Base-by-base conservation (phyloP, 2,329 filamentous ascomycete species). In the Fusarium phyllophilum region DNA sequence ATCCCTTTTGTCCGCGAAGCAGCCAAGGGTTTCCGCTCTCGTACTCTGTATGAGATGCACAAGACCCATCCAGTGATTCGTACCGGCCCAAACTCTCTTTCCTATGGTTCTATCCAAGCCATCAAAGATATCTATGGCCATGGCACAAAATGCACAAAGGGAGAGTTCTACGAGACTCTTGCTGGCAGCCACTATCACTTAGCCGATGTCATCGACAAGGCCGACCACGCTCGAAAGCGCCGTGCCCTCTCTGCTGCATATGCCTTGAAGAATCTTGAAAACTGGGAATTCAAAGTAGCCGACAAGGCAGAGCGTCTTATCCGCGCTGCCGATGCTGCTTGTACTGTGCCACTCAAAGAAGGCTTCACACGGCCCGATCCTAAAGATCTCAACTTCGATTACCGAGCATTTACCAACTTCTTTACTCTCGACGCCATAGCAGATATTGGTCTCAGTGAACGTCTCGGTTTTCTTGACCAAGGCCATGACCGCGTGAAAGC, bases 401-500 rank as follows among this genome's bases (percentile, higher is more conserved):
- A 85, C 62, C 84, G 87, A 9, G 80, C 81, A 11, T 89, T 66
- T n/a, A 84, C 84, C 31, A 89, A 89, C 78, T 88, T 87, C 80
- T 89, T 89, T 77, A 87, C 86, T 0, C 81, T 89, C 20, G 88
- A 90, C 64, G 87, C 86, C 6, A 89, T 89, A 57, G 86, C 85
- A 22, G 86, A 89, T 60, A 89, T 90, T 76, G 88, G 87, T 4
- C 80, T 89, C 0, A 85, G 82, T 2, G 84, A 88, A 59, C 82
- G 81, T n/a, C 82, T 89, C 4, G 85, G 86, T 2, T 86, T 89
- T 68, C 82, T 89, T 5, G 87, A 88, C 49, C 77, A 79, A 29
- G 88, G 87, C 6, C 78, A 84, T 58, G 87, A 89, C 66, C 75
- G 81, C 14, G 81, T 84, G 42, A 81, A 79, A 6, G 85, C 83